Conservation (phyloP, 2,329 filamentous ascomycete genomes). For the Thelonectria discophora region DNA sequence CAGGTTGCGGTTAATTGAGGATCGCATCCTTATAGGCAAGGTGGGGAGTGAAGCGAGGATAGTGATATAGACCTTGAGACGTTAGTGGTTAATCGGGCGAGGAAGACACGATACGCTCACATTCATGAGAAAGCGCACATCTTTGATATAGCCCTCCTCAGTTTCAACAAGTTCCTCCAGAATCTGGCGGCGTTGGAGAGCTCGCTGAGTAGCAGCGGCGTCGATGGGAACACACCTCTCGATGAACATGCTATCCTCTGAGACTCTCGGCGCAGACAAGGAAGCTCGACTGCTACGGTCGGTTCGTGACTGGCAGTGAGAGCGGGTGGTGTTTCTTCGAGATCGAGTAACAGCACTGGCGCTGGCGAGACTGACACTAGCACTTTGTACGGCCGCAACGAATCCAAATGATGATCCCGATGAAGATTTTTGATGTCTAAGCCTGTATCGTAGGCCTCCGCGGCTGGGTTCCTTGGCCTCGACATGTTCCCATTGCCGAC, state of each 20-base stretch:
- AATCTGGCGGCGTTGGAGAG: slow-evolving; percentile 78
- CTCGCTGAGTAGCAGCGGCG: slow-evolving; percentile 73
- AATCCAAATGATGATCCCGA: slow-evolving; percentile 81
- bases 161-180: slow-evolving; percentile 87
- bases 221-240: slow-evolving; percentile 68
- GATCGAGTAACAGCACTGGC: slow-evolving; percentile 73
- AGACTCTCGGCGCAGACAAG: slow-evolving; percentile 66
- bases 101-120: slow-evolving; percentile 57
- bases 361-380: slow-evolving; percentile 79
- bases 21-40: slow-evolving; percentile 69
- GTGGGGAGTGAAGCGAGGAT: slow-evolving; percentile 76
- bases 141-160: slow-evolving; percentile 88
- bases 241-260: slow-evolving; percentile 70
- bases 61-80: slow-evolving; percentile 73
- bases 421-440: slow-evolving; percentile 64
- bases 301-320: slow-evolving; percentile 64
- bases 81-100: slow-evolving; percentile 26
- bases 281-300: slow-evolving; percentile 71
- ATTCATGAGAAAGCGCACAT: slow-evolving; percentile 86
- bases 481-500: slow-evolving; percentile 21
- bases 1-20: slow-evolving; percentile 81
- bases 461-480: slow-evolving; percentile 11
- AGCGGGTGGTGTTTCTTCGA: slow-evolving; percentile 59
- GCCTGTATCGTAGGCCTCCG: slow-evolving; percentile 22
- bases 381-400: slow-evolving; percentile 82